A percentile compares a stretch with the other conserved stretches of the same genome.
Evolutionary conservation across 1,284 basidiomycete genomes (phyloP).

Genomic region (Rhodotorula sp.): DNA sequence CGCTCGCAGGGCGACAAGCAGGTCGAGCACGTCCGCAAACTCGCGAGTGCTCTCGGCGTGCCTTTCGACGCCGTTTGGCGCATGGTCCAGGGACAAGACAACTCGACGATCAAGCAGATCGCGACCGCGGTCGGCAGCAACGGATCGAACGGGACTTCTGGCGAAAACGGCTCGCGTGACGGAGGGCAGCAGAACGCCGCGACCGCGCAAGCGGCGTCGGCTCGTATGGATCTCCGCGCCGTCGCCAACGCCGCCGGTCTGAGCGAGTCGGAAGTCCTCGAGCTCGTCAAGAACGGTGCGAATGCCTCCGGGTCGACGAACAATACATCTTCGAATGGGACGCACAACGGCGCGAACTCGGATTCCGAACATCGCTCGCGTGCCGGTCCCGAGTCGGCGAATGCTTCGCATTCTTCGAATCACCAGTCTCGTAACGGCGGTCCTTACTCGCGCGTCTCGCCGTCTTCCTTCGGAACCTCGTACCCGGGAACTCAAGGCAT

Average conservation of each 20-base stretch:
- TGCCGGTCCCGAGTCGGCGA: slow-evolving; percentile 1
- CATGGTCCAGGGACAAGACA: slow-evolving; percentile 45
- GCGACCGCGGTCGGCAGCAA: slow-evolving; percentile 39
- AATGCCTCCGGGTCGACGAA: too few species aligned
- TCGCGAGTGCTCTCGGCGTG: slow-evolving; percentile 43
- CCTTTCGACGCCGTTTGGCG: slow-evolving; percentile 45
- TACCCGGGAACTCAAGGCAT: slow-evolving; percentile 5
- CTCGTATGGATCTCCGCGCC: slow-evolving; percentile 32
- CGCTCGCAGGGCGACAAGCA: slow-evolving; percentile 62
- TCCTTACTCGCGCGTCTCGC: slow-evolving; percentile 37
- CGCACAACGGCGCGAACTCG: slow-evolving; percentile 3
- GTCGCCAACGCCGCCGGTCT: slow-evolving; percentile 39
- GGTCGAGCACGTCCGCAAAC: slow-evolving; percentile 45
- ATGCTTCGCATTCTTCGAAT: not conserved
- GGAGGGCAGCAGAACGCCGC: slow-evolving; percentile 9
- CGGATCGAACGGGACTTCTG: not conserved
- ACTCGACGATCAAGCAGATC: slow-evolving; percentile 45
- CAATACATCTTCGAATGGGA: not conserved
- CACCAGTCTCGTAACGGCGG: slow-evolving; percentile 5
- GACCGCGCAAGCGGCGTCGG: not conserved
- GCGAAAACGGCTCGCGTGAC: not conserved
- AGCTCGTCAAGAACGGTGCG: slow-evolving; percentile 31
- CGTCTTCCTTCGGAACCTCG: slow-evolving; percentile 27
- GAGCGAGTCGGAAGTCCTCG: slow-evolving; percentile 37
- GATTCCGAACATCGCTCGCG: slow-evolving; percentile 10